Base-by-base conservation (phyloP, 352 stramenopile genomes). In the Phytophthora pluvialis region DNA sequence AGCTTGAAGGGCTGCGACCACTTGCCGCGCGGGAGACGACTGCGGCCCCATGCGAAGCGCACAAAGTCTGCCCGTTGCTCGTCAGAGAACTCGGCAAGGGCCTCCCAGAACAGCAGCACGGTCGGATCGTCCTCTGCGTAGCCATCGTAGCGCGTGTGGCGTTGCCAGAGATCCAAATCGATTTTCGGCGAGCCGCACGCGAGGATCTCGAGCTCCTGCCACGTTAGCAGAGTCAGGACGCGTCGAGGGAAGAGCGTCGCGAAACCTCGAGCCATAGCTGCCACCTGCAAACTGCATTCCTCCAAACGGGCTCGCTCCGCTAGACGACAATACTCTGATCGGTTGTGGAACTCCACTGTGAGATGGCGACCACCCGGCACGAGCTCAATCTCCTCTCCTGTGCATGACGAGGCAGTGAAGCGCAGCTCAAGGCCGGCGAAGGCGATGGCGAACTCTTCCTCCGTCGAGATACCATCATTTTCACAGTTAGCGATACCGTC, bases 11-110 rank as follows among this genome's bases (percentile, higher is more conserved):
- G 90, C 63, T 96, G 83, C 4, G 87, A 80, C 88, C 88, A 96
- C 53, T 94, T 94, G 13, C 86, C 86, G 16, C 88, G 86, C 26
- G 95, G 96, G 11, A 99, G 71, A 11, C 94, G 88, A 70, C 83
- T 97, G 12, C 96, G 81, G 1, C 95, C 96, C 96, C 96, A 99
- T 25, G 92, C 91, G 60, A 99, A 99, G 12, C 95, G 89, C 31
- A 98, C 83, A 62, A 98, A 98, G 52, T 95, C 83, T 13, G 88
- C 87, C 6, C 90, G 82, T 64, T 98, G 90, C 43, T 95, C 86
- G 58, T 98, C 86, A 3, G 75, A 81, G 64, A 98, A 98, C 36
- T 88, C 84, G 5, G 59, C 76, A 64, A 98, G 86, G 11, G 88
- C 83, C 21, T 94, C 80, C 94, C 93, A 98, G 67, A 98, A 98